Conservation (phyloP, 345 rosid genomes). For the Salix exigua region DNA sequence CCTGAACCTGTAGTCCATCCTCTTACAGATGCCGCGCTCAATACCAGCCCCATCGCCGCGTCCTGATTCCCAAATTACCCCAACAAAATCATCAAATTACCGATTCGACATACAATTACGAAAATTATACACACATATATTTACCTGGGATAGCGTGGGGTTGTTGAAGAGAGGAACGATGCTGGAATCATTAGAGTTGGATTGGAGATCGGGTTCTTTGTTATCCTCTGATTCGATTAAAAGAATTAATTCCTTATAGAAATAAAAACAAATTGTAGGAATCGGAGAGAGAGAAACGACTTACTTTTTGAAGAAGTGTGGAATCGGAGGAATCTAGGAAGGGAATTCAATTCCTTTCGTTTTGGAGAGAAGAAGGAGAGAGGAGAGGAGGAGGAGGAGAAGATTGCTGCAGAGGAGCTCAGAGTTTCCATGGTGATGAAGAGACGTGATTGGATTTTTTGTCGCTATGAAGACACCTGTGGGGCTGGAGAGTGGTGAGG, state of each 20-base stretch:
- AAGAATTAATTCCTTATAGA: background rate
- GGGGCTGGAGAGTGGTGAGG: background rate
- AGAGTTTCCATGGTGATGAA: slow-evolving; percentile 53
- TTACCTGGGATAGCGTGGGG: slow-evolving; percentile 57
- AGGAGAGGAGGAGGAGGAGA: slow-evolving; percentile 50
- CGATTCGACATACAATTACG: background rate
- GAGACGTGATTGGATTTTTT: background rate
- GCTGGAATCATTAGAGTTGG: slow-evolving; percentile 48
- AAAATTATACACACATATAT: too few relatives aligned
- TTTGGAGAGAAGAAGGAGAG: slow-evolving; percentile 57
- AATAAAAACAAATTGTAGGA: background rate
- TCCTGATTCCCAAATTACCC: slow-evolving; percentile 37
- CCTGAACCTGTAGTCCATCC: slow-evolving; percentile 97
- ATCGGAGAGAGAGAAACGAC: background rate
- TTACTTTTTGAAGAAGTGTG: slow-evolving; percentile 55
- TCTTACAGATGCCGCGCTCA: slow-evolving; percentile 72
- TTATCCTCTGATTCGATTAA: slow-evolving; percentile 35
- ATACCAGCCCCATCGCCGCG: slow-evolving; percentile 82
- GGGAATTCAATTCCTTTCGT: slow-evolving; percentile 27
- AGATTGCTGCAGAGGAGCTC: slow-evolving; percentile 46
- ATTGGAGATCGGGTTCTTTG: slow-evolving; percentile 49
- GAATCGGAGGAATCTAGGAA: slow-evolving; percentile 38
- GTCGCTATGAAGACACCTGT: background rate
- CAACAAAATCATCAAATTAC: background rate
- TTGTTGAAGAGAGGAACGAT: slow-evolving; percentile 61